Evolutionary conservation across 768 basidiomycete species (phyloP), one percentile per base, ranked within the genome.

Genomic region (Auricularia heimuer): DNA sequence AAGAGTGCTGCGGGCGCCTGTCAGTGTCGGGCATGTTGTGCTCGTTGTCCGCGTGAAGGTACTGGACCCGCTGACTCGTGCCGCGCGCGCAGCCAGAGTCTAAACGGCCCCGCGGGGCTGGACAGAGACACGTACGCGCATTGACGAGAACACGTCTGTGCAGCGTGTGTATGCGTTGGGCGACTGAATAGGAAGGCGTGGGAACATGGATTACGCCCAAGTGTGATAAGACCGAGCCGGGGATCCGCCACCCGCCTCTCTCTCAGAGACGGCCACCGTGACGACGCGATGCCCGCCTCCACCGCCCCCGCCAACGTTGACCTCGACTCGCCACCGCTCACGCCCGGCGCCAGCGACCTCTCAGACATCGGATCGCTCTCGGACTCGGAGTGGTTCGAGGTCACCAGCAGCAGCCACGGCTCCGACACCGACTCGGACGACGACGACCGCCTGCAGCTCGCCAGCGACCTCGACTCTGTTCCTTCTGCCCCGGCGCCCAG

Each of bases 311-410:
- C 10, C 44, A 10, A 45, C 11, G 0, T 45, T 1, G 47, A 51
- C 21, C 18, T 51, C 6, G 47, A 51, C 47, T 51, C 47, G 47
- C 77, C 68, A 77, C 78, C 64, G 72, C 71, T 67, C 11, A 60
- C 56, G 56, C 56, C 56, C 16, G 4, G 11, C 29, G 29, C 29
- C 16, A 60, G 56, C 56, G 56, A 60, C 29, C 78, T 83, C 74
- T 83, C 86, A 70, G 89, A 90, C 73, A 72, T 80, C 68, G 88
- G 88, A 72, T 83, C 75, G 67, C 74, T 84, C 67, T 91, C 89
- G 45, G 90, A 92, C 77, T 89, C 87, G 36, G 90, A 92, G 75
- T 92, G 90, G 90, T 86, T 89, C 71, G 89, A 91, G 70, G 81
- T 92, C 69, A 77, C 87, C 36, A 86, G 84, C 71, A 84, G 82